Evolutionary conservation across 2,329 filamentous ascomycete species (phyloP).

Genomic region (Metarhizium robertsii): DNA sequence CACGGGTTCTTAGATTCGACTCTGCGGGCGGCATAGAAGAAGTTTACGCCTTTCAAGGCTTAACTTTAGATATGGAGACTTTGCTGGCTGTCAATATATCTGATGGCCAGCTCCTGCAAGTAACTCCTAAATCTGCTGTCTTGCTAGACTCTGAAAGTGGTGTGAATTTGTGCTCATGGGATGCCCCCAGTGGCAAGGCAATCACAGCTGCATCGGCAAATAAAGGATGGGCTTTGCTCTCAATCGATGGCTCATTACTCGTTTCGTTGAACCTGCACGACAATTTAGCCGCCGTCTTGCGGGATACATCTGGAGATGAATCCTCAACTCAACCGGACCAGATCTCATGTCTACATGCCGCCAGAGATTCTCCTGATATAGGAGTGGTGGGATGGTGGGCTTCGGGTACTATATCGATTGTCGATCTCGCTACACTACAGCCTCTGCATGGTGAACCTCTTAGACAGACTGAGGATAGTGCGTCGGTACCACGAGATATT

Average conservation of each 20-base stretch:
- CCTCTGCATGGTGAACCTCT: constrained; percentile 57
- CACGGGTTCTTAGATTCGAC: constrained; percentile 72
- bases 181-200: constrained; percentile 32
- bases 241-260: constrained; percentile 64
- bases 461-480: constrained; percentile 50
- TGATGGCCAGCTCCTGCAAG: constrained; percentile 59
- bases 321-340: constrained; percentile 45
- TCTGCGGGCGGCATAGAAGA: constrained; percentile 75
- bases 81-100: constrained; percentile 60
- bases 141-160: constrained; percentile 54
- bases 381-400: constrained; percentile 86
- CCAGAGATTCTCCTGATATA: constrained; percentile 50
- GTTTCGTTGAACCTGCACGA: constrained; percentile 56
- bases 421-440: constrained; percentile 58
- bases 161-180: constrained; percentile 50
- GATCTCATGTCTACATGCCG: constrained; percentile 75
- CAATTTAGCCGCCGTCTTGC: constrained; percentile 48
- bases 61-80: constrained; percentile 62
- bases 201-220: constrained; percentile 79
- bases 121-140: constrained; percentile 55
- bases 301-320: constrained; percentile 47
- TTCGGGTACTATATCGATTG: constrained; percentile 66
- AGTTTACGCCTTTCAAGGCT: constrained; percentile 62
- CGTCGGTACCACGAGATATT: constrained; percentile 76
- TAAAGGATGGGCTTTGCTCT: constrained; percentile 58